phyloP scores from a whole-genome alignment of 768 basidiomycete species.

The Serendipita indica region DNA sequence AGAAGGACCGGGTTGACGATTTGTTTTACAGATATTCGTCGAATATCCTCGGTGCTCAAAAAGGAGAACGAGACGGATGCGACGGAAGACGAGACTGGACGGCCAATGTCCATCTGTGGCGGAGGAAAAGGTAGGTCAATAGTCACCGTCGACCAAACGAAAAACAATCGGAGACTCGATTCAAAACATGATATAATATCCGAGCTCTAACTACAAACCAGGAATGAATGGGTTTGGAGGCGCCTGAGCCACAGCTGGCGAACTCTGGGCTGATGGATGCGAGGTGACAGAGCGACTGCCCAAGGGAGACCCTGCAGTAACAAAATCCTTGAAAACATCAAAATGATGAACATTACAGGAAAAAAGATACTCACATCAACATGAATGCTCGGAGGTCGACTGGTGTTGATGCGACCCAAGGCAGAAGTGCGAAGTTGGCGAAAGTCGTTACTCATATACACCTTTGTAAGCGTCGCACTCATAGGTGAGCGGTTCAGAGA shows the following conservation, averaged over 20 bases:
- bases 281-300: neutral
- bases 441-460: constrained; percentile 68
- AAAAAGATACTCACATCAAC: constrained; percentile 41
- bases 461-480: constrained; percentile 68
- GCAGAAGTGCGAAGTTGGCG: constrained; percentile 54
- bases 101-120: constrained; percentile 91
- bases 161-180: neutral
- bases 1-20: constrained; percentile 85
- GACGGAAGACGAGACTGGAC: constrained; percentile 75
- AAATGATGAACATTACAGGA: neutral
- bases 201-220: neutral
- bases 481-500: constrained; percentile 55
- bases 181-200: neutral
- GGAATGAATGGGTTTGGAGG: neutral
- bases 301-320: neutral
- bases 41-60: constrained; percentile 73
- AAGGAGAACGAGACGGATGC: constrained; percentile 85
- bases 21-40: constrained; percentile 93
- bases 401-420: constrained; percentile 65
- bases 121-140: neutral
- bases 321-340: constrained; percentile 3
- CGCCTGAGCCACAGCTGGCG: neutral
- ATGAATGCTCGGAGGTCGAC: constrained; percentile 74
- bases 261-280: neutral
- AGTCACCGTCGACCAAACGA: neutral